Conservation (phyloP, 2,329 filamentous ascomycete species). For the Taxawa tesnikishii region DNA sequence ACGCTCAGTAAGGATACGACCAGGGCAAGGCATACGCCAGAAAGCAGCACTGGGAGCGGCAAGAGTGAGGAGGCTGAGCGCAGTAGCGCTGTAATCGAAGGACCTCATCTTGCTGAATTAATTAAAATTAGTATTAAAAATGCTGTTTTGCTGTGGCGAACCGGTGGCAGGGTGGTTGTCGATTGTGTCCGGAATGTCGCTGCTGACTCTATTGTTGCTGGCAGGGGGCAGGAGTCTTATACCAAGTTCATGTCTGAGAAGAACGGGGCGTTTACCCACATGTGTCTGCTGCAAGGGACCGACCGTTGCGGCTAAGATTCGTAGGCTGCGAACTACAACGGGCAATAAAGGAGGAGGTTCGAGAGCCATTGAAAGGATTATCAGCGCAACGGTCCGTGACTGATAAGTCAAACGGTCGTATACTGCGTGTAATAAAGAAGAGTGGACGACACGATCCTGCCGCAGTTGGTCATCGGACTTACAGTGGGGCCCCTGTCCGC, state of each 20-base stretch:
- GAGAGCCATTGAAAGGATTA: neutral
- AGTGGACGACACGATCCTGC: too few relatives aligned
- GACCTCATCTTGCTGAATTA: conserved; percentile 5
- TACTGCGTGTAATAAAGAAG: too few relatives aligned
- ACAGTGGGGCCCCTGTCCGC: neutral
- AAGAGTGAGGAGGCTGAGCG: conserved; percentile 11
- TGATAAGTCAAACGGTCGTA: neutral
- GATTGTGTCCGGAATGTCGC: too few relatives aligned
- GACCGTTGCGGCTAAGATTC: neutral
- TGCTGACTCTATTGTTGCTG: too few relatives aligned
- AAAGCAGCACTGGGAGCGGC: conserved; percentile 46
- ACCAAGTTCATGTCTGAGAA: too few relatives aligned
- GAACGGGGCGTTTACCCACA: neutral
- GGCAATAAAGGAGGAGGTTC: neutral
- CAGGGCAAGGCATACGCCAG: conserved; percentile 56
- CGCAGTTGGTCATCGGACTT: too few relatives aligned
- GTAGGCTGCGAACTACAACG: neutral
- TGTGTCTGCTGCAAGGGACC: neutral
- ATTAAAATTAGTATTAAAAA: neutral
- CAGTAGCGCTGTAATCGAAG: conserved; percentile 3
- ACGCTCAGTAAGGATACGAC: conserved; percentile 47
- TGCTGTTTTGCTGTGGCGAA: neutral
- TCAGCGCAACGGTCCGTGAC: neutral
- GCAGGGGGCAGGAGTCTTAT: neutral
- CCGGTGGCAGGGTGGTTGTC: neutral